Percentiles rank a stretch among this genome's conserved stretches.
These are phyloP conservation scores for Chalciporus sphaerocephalus DNA, from an alignment of 768 basidiomycete genomes.

Conservation along the genomic window DNA sequence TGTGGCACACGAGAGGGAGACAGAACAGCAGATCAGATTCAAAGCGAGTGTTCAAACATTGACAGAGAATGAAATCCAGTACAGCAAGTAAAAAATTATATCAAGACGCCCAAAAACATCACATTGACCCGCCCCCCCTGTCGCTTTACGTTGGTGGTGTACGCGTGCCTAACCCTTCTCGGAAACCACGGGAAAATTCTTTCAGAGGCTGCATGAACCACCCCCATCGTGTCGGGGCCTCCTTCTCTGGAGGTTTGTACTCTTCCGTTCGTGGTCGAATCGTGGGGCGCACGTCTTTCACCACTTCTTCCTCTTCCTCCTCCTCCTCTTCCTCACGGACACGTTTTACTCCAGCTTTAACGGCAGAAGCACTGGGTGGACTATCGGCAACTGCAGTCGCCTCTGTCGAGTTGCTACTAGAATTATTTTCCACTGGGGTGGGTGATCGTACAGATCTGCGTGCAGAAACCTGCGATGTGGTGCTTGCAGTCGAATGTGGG, in stretches of 20 bases:
- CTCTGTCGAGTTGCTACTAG: constrained; percentile 33
- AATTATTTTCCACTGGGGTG: constrained; percentile 14
- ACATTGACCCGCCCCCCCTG: not conserved
- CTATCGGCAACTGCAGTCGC: constrained; percentile 35
- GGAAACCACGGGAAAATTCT: constrained; percentile 64
- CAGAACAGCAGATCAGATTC: not conserved
- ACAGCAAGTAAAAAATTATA: constrained; percentile 8
- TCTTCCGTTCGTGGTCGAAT: constrained; percentile 51
- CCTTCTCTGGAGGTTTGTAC: constrained; percentile 41
- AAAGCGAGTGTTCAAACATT: constrained; percentile 3
- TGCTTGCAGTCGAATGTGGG: constrained; percentile 17
- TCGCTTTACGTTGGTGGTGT: constrained; percentile 16
- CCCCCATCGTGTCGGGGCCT: constrained; percentile 45
- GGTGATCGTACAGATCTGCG: constrained; percentile 11
- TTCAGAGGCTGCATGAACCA: constrained; percentile 63
- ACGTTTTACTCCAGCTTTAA: constrained; percentile 43
- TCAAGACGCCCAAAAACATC: constrained; percentile 1
- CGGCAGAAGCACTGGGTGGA: constrained; percentile 1
- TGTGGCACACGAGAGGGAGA: not conserved
- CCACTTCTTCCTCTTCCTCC: constrained; percentile 26
- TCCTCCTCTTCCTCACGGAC: constrained; percentile 42
- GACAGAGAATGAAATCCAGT: constrained; percentile 4
- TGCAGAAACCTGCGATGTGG: constrained; percentile 13
- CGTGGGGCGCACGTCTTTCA: constrained; percentile 40
- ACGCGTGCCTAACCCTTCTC: constrained; percentile 45